Evolutionary conservation across 2,329 filamentous ascomycete species (phyloP).

Genomic region (Neonectria sp.): DNA sequence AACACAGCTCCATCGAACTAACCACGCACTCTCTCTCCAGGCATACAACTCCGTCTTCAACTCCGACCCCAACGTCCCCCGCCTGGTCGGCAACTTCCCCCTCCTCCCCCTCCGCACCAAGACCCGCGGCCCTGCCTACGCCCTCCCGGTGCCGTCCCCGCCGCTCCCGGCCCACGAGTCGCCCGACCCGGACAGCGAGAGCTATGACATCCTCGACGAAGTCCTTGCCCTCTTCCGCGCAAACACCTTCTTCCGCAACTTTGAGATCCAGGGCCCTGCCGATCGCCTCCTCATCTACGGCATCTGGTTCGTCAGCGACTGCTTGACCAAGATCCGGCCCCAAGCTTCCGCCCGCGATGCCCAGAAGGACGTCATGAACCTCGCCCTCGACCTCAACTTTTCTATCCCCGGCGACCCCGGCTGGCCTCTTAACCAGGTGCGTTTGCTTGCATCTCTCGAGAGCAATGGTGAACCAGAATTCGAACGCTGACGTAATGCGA

Average conservation of each 20-base stretch:
- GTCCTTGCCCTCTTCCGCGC: constrained; percentile 93
- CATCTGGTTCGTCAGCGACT: constrained; percentile 94
- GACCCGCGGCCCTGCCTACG: constrained; percentile 94
- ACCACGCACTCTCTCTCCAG: constrained; percentile 61
- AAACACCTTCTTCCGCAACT: constrained; percentile 99
- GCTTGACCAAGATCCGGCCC: constrained; percentile 88
- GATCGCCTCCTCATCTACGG: constrained; percentile 97
- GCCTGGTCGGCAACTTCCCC: constrained; percentile 88
- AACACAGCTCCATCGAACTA: constrained; percentile 32
- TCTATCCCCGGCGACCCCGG: constrained; percentile 93
- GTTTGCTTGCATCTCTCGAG: constrained; percentile 33
- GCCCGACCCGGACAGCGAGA: constrained; percentile 88
- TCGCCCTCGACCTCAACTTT: constrained; percentile 94
- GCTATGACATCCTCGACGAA: constrained; percentile 97
- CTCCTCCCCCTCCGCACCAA: constrained; percentile 95
- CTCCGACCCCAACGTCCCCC: constrained; percentile 78
- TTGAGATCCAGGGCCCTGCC: constrained; percentile 97
- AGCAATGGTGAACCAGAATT: not conserved
- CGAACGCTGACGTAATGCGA: constrained; percentile 23
- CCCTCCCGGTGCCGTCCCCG: constrained; percentile 74
- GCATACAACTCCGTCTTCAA: constrained; percentile 99
- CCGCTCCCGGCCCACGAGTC: constrained; percentile 73
- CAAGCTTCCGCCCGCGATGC: constrained; percentile 72
- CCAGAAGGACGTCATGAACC: constrained; percentile 86
- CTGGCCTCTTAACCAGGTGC: constrained; percentile 91